Conservation (phyloP, 345 rosid species). For the Lagerstroemia speciosa region DNA sequence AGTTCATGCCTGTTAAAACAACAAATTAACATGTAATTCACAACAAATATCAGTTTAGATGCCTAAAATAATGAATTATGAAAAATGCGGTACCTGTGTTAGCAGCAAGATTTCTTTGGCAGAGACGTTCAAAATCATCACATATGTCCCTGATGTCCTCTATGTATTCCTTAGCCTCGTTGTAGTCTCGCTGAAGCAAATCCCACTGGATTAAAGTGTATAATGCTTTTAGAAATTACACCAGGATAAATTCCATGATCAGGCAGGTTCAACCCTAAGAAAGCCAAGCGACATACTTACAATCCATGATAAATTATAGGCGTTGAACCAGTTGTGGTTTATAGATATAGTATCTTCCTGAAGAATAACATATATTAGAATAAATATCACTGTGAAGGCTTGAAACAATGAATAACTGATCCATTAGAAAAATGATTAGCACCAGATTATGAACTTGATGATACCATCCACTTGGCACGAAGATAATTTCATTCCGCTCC, state of each 20-base stretch:
- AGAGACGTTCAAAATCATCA: slow-evolving; percentile 81
- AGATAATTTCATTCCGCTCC: slow-evolving; percentile 58
- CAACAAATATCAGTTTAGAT: not conserved
- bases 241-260: not conserved
- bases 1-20: slow-evolving; percentile 66
- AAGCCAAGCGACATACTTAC: slow-evolving; percentile 30
- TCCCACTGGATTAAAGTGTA: slow-evolving; percentile 52
- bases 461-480: slow-evolving; percentile 97
- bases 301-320: slow-evolving; percentile 74
- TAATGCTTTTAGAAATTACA: not conserved
- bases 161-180: slow-evolving; percentile 72
- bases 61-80: not conserved
- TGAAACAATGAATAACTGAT: not conserved
- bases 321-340: slow-evolving; percentile 95
- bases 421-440: slow-evolving; percentile 6
- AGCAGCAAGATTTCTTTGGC: slow-evolving; percentile 91
- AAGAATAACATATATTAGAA: slow-evolving; percentile 15
- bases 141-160: slow-evolving; percentile 85
- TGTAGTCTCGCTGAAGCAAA: slow-evolving; percentile 66
- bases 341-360: slow-evolving; percentile 93
- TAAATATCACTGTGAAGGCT: not conserved
- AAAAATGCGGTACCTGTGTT: slow-evolving; percentile 55
- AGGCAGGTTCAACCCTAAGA: not conserved
- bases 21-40: not conserved
- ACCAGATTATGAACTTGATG: slow-evolving; percentile 97